phyloP scores from a whole-genome alignment of 371 early-diverging fungal genomes.

The Choanephora cucurbitarum region DNA sequence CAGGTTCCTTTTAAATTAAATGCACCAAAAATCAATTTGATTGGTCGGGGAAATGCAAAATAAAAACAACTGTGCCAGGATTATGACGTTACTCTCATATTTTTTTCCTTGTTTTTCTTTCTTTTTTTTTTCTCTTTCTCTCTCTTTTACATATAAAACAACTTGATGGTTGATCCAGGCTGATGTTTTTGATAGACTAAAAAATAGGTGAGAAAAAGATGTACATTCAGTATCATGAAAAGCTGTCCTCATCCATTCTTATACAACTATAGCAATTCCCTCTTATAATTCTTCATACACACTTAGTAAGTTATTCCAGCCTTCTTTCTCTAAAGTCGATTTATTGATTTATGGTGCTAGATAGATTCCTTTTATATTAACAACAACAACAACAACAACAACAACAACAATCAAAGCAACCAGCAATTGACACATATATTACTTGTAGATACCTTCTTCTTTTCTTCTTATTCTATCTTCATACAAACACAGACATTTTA shows the following conservation, averaged over 20 bases:
- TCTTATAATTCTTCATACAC: neutral
- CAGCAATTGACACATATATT: no score
- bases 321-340: no score
- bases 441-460: neutral
- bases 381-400: no score
- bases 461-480: neutral
- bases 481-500: no score
- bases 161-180: conserved; percentile 23
- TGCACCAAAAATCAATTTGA: no score
- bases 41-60: neutral
- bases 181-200: conserved; percentile 6
- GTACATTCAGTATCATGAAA: neutral
- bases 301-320: no score
- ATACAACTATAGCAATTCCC: neutral
- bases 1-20: no score
- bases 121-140: conserved; percentile 2
- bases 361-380: no score
- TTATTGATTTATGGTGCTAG: no score
- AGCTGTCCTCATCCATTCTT: no score
- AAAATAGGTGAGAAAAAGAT: conserved; percentile 1
- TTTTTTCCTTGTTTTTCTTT: neutral
- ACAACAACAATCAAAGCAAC: neutral
- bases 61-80: neutral
- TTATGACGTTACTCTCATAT: neutral
- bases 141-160: neutral